Evolutionary conservation across 306 rosid species (phyloP).

Genomic region (Sphenostylis stenocarpa): DNA sequence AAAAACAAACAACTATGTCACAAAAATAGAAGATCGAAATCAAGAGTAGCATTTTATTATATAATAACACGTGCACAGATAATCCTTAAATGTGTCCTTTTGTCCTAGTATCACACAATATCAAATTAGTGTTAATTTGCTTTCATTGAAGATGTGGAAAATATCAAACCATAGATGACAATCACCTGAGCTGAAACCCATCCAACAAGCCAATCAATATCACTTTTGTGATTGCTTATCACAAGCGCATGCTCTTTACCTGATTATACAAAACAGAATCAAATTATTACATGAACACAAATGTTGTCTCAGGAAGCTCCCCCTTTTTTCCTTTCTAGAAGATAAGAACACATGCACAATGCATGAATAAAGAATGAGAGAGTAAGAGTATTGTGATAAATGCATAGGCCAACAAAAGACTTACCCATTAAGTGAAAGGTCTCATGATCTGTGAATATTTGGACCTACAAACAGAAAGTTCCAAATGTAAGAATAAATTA

Average conservation of each 20-base stretch:
- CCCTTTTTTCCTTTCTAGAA: neutral
- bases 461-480: conserved; percentile 55
- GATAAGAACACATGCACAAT: neutral
- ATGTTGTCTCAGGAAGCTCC: neutral
- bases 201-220: conserved; percentile 98
- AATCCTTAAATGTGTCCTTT: neutral
- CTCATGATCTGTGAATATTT: conserved; percentile 72
- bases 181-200: conserved; percentile 96
- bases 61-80: neutral
- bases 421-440: conserved; percentile 82
- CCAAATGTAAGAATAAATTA: conserved; percentile 34
- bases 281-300: conserved; percentile 19
- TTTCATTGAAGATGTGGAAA: conserved; percentile 30
- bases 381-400: conserved; percentile 2
- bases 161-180: conserved; percentile 36
- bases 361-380: conserved; percentile 9
- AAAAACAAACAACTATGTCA: conserved; percentile 14
- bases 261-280: conserved; percentile 40
- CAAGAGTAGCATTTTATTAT: conserved; percentile 1
- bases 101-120: neutral
- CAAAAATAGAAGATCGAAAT: conserved; percentile 12
- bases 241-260: conserved; percentile 95
- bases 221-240: conserved; percentile 87
- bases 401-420: conserved; percentile 28
- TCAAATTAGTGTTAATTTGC: conserved; percentile 24